These are phyloP conservation scores for Parsonsia alboflavescens DNA, from an alignment of 257 asterid species.

Conservation along the genomic window DNA sequence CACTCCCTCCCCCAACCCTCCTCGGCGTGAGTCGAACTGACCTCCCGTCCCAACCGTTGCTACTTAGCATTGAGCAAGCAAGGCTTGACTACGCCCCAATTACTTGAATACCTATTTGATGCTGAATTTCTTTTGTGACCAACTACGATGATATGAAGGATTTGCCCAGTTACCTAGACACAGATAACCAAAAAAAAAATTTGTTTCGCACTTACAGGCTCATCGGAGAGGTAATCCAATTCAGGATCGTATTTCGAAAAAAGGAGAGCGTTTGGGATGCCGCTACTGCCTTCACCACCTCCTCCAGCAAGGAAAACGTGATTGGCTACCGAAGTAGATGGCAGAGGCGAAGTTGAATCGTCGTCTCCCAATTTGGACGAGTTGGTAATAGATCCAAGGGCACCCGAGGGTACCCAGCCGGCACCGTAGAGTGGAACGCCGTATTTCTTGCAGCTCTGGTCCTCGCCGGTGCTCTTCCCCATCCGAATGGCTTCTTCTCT, in stretches of 20 bases:
- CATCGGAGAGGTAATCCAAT: constrained; percentile 55
- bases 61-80: no score
- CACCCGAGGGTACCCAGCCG: constrained; percentile 66
- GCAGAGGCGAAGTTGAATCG: constrained; percentile 2
- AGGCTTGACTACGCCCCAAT: no score
- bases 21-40: no score
- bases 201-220: constrained; percentile 50
- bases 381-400: constrained; percentile 18
- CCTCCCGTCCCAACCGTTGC: no score
- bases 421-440: constrained; percentile 92
- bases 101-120: not conserved
- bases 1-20: no score
- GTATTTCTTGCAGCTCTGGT: constrained; percentile 45
- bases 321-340: constrained; percentile 15
- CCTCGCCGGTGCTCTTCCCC: constrained; percentile 16
- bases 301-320: constrained; percentile 82
- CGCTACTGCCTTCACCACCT: constrained; percentile 92
- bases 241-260: constrained; percentile 48
- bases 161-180: not conserved
- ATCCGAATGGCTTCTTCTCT: not conserved
- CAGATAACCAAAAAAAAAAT: not conserved
- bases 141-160: not conserved
- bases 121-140: no score
- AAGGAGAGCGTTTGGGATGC: constrained; percentile 75
- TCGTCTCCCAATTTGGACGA: constrained; percentile 18